A percentile compares a stretch with the other conserved stretches of the same genome.
Evolutionary conservation across 1,284 basidiomycete genomes (phyloP).

Genomic region (Cutaneotrichosporon sp.): DNA sequence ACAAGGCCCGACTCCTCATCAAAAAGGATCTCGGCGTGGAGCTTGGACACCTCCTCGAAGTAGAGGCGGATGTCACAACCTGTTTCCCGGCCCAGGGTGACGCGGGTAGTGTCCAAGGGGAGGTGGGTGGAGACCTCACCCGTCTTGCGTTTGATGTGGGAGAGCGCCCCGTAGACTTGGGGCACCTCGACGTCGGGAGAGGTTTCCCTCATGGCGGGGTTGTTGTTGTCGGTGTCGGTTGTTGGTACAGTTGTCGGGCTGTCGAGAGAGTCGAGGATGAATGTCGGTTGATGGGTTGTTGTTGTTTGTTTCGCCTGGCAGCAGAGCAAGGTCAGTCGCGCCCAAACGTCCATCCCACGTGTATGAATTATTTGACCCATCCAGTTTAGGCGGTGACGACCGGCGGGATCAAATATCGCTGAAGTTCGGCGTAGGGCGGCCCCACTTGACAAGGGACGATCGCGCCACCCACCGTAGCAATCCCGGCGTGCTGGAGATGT

Average conservation of each 20-base stretch:
- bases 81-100: constrained; percentile 48
- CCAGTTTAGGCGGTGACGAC: neutral
- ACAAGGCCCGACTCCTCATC: constrained; percentile 42
- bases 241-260: neutral
- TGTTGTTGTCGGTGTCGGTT: neutral
- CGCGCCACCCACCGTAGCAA: neutral
- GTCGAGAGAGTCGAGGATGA: neutral
- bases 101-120: constrained; percentile 39
- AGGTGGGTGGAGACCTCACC: constrained; percentile 33
- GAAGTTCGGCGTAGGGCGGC: neutral
- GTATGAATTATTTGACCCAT: neutral
- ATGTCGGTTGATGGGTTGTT: neutral
- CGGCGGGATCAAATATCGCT: neutral
- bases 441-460: too few species aligned
- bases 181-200: constrained; percentile 10
- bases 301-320: constrained; percentile 3
- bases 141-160: constrained; percentile 37
- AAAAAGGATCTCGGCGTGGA: constrained; percentile 49
- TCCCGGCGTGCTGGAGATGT: neutral
- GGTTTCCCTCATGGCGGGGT: constrained; percentile 9
- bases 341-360: neutral
- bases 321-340: neutral
- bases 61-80: constrained; percentile 51
- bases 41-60: constrained; percentile 48
- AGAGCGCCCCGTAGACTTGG: constrained; percentile 34